Conservation (phyloP, 495 filamentous ascomycete species). For the Penicillium lagena region DNA sequence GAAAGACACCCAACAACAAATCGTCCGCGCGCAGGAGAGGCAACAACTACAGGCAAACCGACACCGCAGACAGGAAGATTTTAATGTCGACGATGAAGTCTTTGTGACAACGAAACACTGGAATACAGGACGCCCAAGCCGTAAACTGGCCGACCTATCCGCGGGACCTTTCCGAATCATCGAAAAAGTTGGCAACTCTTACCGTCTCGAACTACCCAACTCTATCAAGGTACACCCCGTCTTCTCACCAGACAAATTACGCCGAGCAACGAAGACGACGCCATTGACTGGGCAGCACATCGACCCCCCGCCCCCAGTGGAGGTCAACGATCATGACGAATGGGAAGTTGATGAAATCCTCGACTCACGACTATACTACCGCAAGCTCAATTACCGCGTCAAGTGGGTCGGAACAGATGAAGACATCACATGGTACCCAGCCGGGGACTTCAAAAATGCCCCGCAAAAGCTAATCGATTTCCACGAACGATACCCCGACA, state of each 20-base stretch:
- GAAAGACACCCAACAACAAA: no score
- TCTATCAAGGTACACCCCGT: constrained; percentile 4
- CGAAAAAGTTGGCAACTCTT: no score
- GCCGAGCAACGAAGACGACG: background rate
- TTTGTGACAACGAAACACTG: no score
- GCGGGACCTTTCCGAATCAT: no score
- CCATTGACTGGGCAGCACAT: background rate
- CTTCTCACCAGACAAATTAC: constrained; percentile 6
- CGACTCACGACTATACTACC: background rate
- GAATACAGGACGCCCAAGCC: no score
- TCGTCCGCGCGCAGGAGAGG: no score
- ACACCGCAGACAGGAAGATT: no score
- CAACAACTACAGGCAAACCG: no score
- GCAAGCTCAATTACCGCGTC: constrained; percentile 4
- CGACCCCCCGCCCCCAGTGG: background rate
- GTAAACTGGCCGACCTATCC: no score
- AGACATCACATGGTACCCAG: constrained; percentile 1
- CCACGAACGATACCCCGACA: background rate
- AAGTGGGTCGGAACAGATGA: constrained; percentile 1
- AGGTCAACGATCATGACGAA: constrained; percentile 1
- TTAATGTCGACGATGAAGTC: no score
- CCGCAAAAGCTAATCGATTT: background rate
- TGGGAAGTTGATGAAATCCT: constrained; percentile 3
- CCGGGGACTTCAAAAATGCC: constrained; percentile 3
- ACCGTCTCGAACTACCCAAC: no score